phyloP scores from a whole-genome alignment of 768 basidiomycete species.

The Lactarius indigo region DNA sequence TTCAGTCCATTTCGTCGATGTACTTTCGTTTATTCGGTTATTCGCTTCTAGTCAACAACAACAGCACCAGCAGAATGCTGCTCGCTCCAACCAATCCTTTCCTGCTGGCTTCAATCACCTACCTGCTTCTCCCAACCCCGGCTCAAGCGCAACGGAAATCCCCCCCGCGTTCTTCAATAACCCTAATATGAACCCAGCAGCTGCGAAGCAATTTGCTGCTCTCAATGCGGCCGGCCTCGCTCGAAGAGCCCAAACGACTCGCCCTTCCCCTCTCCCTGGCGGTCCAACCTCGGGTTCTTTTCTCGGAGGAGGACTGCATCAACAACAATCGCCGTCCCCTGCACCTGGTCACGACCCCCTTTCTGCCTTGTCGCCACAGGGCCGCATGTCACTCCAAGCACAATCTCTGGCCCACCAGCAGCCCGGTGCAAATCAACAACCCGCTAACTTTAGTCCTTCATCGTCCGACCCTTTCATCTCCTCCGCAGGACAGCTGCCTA shows the following conservation, averaged over 20 bases:
- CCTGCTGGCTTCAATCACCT: constrained; percentile 17
- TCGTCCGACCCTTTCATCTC: constrained; percentile 23
- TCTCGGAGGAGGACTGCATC: constrained; percentile 51
- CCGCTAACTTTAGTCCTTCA: constrained; percentile 15
- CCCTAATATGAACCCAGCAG: constrained; percentile 53
- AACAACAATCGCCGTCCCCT: constrained; percentile 21
- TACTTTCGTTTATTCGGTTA: background rate
- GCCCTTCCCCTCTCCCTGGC: constrained; percentile 38
- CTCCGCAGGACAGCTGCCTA: constrained; percentile 39
- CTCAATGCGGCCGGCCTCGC: constrained; percentile 62
- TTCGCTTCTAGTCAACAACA: constrained; percentile 16
- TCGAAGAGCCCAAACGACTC: constrained; percentile 44
- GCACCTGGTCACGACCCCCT: constrained; percentile 30
- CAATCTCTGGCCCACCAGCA: constrained; percentile 40
- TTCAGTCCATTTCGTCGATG: background rate
- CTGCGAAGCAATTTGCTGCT: constrained; percentile 80
- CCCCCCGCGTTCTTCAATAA: constrained; percentile 11
- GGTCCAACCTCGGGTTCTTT: constrained; percentile 63
- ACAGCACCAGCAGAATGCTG: constrained; percentile 19
- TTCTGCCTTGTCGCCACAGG: constrained; percentile 25
- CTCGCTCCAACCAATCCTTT: constrained; percentile 13
- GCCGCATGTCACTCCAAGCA: constrained; percentile 25
- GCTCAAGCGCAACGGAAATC: constrained; percentile 9
- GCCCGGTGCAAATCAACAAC: constrained; percentile 29
- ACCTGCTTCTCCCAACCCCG: constrained; percentile 22